A percentile compares a stretch with the other conserved stretches of the same genome.
Evolutionary conservation across 257 asterid species (phyloP).

Genomic region (Cruciata laevipes): DNA sequence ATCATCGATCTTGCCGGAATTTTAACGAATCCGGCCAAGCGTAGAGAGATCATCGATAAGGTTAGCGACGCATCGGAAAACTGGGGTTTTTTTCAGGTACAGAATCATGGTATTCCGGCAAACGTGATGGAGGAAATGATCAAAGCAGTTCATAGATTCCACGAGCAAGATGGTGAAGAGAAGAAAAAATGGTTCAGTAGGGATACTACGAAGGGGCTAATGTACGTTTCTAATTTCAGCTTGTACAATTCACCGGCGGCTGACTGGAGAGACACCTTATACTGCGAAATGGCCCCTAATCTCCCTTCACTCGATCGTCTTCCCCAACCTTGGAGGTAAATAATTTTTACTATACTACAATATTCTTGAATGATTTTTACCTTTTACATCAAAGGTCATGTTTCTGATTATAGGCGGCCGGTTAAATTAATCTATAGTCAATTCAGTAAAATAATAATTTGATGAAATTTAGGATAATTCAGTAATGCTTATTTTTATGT

Average conservation of each 20-base stretch:
- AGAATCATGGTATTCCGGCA: conserved; percentile 28
- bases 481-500: no score
- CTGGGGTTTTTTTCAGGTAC: conserved; percentile 9
- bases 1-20: no score
- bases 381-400: no score
- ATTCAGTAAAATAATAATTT: no score
- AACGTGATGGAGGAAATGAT: no score
- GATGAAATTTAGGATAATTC: no score
- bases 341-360: no score
- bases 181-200: conserved; percentile 8
- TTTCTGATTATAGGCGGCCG: no score
- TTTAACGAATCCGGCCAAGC: no score
- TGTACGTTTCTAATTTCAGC: conserved; percentile 42
- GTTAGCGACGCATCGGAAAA: conserved; percentile 11
- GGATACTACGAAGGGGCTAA: conserved; percentile 25
- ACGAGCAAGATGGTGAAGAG: background rate
- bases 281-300: conserved; percentile 36
- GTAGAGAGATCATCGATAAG: conserved; percentile 11
- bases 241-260: no score
- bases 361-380: no score
- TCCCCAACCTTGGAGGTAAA: conserved; percentile 33
- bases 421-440: no score
- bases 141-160: conserved; percentile 16
- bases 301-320: conserved; percentile 25
- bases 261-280: conserved; percentile 39